Conservation (phyloP, 73 alveolate species). For the Paramecium bursaria region DNA sequence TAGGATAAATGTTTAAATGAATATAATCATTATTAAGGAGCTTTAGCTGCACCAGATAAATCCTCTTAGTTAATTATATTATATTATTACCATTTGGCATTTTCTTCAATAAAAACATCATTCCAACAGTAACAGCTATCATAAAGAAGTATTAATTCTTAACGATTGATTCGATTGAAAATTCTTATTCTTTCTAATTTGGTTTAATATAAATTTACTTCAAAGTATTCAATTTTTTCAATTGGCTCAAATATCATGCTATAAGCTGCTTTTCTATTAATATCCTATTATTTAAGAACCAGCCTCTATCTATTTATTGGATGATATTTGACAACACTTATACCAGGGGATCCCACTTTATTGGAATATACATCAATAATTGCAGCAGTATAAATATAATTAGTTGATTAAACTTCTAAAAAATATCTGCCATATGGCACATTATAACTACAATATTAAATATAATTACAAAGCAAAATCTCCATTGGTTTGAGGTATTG, state of each 20-base stretch:
- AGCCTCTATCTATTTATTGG: constrained; percentile 26
- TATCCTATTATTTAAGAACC: neutral
- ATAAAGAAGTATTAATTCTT: constrained; percentile 25
- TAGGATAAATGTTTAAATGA: constrained; percentile 52
- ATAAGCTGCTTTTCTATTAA: constrained; percentile 3
- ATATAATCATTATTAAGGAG: too few species aligned
- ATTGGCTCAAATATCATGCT: constrained; percentile 26
- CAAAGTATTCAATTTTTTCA: constrained; percentile 41
- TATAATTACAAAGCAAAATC: constrained; percentile 4
- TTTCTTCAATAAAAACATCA: constrained; percentile 25
- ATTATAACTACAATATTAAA: constrained; percentile 12
- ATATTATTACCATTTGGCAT: too few species aligned
- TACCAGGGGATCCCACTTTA: neutral
- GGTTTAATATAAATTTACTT: neutral
- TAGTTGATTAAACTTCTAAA: constrained; percentile 3
- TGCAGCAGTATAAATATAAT: constrained; percentile 45
- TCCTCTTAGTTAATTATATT: too few species aligned
- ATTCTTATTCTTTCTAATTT: constrained; percentile 49
- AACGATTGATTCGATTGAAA: neutral
- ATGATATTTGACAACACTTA: constrained; percentile 12
- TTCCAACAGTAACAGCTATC: neutral
- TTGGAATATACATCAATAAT: constrained; percentile 34
- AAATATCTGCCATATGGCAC: constrained; percentile 54
- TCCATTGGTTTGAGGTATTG: constrained; percentile 19
- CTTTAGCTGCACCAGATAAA: too few species aligned